Conservation (phyloP, 768 basidiomycete species). For the Xerocomellus chrysenteron region DNA sequence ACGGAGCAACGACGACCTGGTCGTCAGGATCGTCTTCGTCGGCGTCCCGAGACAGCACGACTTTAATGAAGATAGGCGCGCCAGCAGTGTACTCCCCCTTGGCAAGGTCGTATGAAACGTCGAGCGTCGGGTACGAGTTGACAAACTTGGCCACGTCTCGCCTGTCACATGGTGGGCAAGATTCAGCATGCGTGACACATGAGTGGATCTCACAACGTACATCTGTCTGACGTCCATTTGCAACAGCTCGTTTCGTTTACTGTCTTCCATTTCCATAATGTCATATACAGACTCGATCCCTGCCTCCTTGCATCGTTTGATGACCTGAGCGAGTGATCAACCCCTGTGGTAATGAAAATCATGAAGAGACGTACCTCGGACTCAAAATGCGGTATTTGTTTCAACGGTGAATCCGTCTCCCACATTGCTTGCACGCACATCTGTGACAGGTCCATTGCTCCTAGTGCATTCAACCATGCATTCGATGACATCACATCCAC, state of each 20-base stretch:
- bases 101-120: constrained; percentile 83
- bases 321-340: constrained; percentile 45
- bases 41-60: constrained; percentile 76
- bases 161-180: constrained; percentile 43
- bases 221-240: constrained; percentile 86
- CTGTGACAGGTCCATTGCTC: constrained; percentile 97
- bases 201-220: constrained; percentile 46
- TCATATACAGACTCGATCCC: constrained; percentile 91
- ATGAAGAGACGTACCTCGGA: constrained; percentile 53
- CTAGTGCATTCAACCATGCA: constrained; percentile 89
- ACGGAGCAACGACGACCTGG: constrained; percentile 88
- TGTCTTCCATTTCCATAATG: constrained; percentile 98
- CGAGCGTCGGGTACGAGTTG: constrained; percentile 96
- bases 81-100: constrained; percentile 86
- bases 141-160: constrained; percentile 93
- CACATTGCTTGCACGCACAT: constrained; percentile 99
- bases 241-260: constrained; percentile 74
- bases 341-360: neutral
- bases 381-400: constrained; percentile 97
- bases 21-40: constrained; percentile 76
- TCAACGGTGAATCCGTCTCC: constrained; percentile 94
- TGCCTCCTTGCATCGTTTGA: constrained; percentile 81
- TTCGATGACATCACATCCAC: constrained; percentile 99
- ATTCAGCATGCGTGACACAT: neutral
- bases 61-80: constrained; percentile 77